Conservation (phyloP, 495 filamentous ascomycete genomes). For the Sphaerosporella brunnea region DNA sequence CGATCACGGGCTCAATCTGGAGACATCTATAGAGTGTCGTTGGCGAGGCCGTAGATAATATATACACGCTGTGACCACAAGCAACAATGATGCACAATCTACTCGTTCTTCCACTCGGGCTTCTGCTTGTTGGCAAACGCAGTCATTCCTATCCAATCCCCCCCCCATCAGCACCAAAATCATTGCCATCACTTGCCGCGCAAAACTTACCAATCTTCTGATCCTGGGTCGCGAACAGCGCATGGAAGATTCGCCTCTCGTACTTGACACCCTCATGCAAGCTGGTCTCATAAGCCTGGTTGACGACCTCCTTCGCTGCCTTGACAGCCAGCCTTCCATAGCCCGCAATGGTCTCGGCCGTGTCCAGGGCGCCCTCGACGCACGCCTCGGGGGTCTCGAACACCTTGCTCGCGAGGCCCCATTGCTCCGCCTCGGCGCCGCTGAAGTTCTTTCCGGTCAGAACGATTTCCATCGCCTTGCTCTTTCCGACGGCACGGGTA, state of each 20-base stretch:
- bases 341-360: slow-evolving; percentile 73
- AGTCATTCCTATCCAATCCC: slow-evolving; percentile 69
- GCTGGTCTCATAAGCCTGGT: slow-evolving; percentile 80
- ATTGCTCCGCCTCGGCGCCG: slow-evolving; percentile 64
- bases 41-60: background rate
- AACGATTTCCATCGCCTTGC: slow-evolving; percentile 81
- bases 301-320: slow-evolving; percentile 95
- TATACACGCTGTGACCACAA: background rate
- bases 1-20: too few relatives aligned
- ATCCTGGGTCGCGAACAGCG: slow-evolving; percentile 78
- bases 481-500: slow-evolving; percentile 73
- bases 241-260: slow-evolving; percentile 83
- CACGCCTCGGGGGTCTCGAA: slow-evolving; percentile 71
- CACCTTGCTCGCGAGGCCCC: slow-evolving; percentile 72
- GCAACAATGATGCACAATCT: slow-evolving; percentile 16
- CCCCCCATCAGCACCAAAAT: slow-evolving; percentile 3
- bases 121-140: slow-evolving; percentile 93
- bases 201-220: slow-evolving; percentile 67
- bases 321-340: slow-evolving; percentile 63
- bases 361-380: slow-evolving; percentile 56
- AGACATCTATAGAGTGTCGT: too few relatives aligned
- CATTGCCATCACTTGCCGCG: background rate
- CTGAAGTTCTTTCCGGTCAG: slow-evolving; percentile 69
- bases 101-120: slow-evolving; percentile 76
- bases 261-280: slow-evolving; percentile 83